A percentile compares a stretch with the other conserved stretches of the same genome.
Conservation (phyloP, 2,329 filamentous ascomycete species). For the Coleophoma crateriformis region DNA sequence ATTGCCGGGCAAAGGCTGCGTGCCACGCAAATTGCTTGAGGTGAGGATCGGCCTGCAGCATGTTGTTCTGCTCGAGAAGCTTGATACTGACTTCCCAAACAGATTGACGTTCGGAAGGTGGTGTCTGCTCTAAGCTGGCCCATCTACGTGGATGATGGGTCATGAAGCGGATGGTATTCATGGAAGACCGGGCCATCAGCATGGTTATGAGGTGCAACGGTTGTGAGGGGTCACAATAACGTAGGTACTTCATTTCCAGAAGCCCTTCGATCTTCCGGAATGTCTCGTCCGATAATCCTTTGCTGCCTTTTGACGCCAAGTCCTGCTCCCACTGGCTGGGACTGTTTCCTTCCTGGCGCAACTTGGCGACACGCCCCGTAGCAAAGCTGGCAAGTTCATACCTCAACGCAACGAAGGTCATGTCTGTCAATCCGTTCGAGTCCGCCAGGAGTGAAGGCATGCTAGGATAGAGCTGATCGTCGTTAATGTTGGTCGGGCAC, state of each 20-base stretch:
- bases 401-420: conserved; percentile 18
- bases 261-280: conserved; percentile 26
- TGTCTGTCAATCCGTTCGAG: conserved; percentile 48
- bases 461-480: conserved; percentile 49
- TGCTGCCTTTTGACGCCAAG: not conserved
- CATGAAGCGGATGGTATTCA: conserved; percentile 15
- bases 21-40: conserved; percentile 28
- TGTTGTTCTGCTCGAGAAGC: conserved; percentile 26
- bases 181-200: conserved; percentile 7
- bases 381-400: not conserved
- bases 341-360: conserved; percentile 1
- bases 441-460: conserved; percentile 33
- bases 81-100: conserved; percentile 25
- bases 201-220: conserved; percentile 26
- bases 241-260: conserved; percentile 31
- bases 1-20: conserved; percentile 25
- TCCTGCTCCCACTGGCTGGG: not conserved
- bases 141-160: conserved; percentile 25
- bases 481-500: conserved; percentile 54
- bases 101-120: conserved; percentile 21
- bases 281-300: conserved; percentile 9
- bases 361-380: not conserved
- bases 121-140: conserved; percentile 19
- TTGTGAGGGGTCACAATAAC: conserved; percentile 31
- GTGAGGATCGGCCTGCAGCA: conserved; percentile 27